Evolutionary conservation across 2,329 filamentous ascomycete genomes (phyloP).

Genomic region (Cladosporium colombiae): DNA sequence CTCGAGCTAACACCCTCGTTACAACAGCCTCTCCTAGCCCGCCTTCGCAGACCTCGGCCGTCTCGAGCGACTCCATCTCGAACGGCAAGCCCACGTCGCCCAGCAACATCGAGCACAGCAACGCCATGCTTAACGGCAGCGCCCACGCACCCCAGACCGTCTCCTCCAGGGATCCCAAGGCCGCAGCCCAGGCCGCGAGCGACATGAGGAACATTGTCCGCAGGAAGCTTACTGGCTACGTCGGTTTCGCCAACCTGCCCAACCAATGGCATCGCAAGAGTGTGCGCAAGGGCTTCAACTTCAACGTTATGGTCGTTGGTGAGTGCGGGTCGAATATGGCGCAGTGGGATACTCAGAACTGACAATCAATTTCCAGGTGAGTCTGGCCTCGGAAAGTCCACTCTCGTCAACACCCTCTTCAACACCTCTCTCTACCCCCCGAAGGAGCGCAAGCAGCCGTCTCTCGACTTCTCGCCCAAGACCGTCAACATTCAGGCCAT

Average conservation of each 20-base stretch:
- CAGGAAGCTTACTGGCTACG: conserved; percentile 96
- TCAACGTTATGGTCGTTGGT: conserved; percentile 99
- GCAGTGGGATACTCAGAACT: conserved; percentile 5
- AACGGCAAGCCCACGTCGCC: conserved; percentile 58
- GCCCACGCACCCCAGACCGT: conserved; percentile 58
- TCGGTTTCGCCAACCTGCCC: conserved; percentile 96
- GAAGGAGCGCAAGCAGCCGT: conserved; percentile 96
- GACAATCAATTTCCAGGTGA: conserved; percentile 65
- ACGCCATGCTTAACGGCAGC: conserved; percentile 55
- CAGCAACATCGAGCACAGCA: conserved; percentile 57
- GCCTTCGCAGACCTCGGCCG: conserved; percentile 50
- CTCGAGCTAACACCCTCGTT: conserved; percentile 41
- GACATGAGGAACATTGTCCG: conserved; percentile 91
- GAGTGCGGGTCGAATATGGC: conserved; percentile 48
- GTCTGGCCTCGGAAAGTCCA: conserved; percentile 98
- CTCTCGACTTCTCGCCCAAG: conserved; percentile 97
- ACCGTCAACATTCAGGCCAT: conserved; percentile 57
- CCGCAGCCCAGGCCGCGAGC: conserved; percentile 50
- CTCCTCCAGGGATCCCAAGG: conserved; percentile 65
- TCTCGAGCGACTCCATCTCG: conserved; percentile 42
- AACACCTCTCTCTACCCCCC: conserved; percentile 99
- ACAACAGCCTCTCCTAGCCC: conserved; percentile 39
- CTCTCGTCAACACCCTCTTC: conserved; percentile 98
- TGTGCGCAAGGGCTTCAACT: conserved; percentile 99
- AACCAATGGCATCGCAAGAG: conserved; percentile 99